phyloP scores from a whole-genome alignment of 116 monocot species.

The Cymodocea nodosa region DNA sequence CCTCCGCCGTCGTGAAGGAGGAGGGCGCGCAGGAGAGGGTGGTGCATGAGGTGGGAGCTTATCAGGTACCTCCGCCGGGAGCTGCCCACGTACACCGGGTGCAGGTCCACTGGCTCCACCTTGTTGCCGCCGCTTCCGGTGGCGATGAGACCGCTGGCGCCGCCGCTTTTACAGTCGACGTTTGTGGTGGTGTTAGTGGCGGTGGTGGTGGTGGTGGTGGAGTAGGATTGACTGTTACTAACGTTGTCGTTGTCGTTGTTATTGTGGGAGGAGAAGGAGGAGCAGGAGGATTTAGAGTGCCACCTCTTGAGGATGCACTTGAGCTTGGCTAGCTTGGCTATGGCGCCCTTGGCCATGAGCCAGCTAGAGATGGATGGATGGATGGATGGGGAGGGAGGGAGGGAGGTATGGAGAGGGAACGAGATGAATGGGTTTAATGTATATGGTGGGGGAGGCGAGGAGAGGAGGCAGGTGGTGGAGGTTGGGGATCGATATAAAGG shows the following conservation, averaged over 20 bases:
- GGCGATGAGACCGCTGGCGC: not conserved
- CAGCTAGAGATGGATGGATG: conserved; percentile 4
- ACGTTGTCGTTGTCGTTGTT: too few relatives aligned
- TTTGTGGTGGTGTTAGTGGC: not conserved
- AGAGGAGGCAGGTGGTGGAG: not conserved
- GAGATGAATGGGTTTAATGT: not conserved
- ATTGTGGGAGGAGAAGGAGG: too few relatives aligned
- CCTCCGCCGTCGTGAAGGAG: conserved; percentile 31
- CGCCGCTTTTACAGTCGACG: not conserved
- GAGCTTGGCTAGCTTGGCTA: conserved; percentile 43
- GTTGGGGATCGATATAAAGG: not conserved
- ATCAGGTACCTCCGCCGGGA: conserved; percentile 71
- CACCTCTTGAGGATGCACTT: conserved; percentile 66
- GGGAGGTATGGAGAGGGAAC: not conserved
- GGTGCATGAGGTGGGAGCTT: conserved; percentile 39
- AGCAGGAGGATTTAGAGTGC: conserved; percentile 17
- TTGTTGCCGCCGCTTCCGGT: not conserved
- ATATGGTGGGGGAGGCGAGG: not conserved
- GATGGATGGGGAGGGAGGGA: conserved; percentile 4
- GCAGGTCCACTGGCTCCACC: conserved; percentile 15
- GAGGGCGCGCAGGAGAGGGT: conserved; percentile 53
- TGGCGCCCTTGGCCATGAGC: conserved; percentile 8
- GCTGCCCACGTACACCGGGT: conserved; percentile 75
- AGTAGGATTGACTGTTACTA: not conserved
- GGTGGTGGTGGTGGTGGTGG: not conserved